Evolutionary conservation across 1,284 basidiomycete genomes (phyloP).

Genomic region (Heliocybe sulcata): DNA sequence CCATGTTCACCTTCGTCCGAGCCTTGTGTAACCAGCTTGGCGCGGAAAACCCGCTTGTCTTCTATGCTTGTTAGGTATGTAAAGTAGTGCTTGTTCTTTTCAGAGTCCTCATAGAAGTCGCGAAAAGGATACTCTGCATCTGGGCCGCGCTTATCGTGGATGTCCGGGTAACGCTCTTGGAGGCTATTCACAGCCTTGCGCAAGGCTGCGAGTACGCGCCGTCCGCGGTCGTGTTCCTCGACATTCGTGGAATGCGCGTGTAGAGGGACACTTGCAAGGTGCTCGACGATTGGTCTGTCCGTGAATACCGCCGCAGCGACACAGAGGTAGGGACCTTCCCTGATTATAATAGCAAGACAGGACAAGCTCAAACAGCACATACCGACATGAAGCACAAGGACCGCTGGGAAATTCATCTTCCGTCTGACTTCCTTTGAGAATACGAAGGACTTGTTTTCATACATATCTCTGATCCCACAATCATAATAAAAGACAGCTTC

Average conservation of each 20-base stretch:
- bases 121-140: neutral
- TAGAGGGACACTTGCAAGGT: neutral
- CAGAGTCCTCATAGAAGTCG: neutral
- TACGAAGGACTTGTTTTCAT: neutral
- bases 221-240: neutral
- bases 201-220: neutral
- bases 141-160: neutral
- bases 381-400: neutral
- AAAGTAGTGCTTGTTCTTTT: neutral
- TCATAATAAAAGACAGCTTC: neutral
- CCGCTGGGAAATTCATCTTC: neutral
- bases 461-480: neutral
- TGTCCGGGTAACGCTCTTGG: neutral
- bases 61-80: neutral
- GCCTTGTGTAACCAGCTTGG: neutral
- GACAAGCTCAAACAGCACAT: neutral
- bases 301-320: neutral
- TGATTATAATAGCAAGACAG: neutral
- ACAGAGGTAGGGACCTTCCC: neutral
- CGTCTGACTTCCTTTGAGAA: no score
- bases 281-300: neutral
- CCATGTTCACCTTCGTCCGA: no score
- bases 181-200: neutral
- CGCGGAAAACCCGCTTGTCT: neutral
- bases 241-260: neutral